These are phyloP conservation scores for Hirsutella minnesotensis DNA, from an alignment of 2,329 filamentous ascomycete genomes.

Conservation along the genomic window DNA sequence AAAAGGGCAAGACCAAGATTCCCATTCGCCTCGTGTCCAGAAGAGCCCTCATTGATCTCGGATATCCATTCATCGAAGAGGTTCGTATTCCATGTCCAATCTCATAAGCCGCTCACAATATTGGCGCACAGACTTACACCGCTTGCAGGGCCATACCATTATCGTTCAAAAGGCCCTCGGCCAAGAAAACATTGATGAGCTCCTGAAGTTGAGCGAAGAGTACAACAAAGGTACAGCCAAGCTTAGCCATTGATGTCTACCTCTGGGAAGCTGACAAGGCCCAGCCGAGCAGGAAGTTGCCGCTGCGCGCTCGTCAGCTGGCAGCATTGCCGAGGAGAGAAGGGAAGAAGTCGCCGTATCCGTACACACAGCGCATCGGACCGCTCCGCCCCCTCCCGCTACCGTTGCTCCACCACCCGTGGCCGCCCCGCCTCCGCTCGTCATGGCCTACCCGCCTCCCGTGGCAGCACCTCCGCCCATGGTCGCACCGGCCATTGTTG, in stretches of 20 bases:
- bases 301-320: conserved; percentile 33
- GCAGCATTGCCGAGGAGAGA: conserved; percentile 36
- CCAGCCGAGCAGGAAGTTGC: conserved; percentile 32
- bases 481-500: conserved; percentile 6
- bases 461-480: conserved; percentile 7
- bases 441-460: conserved; percentile 14
- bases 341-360: conserved; percentile 18
- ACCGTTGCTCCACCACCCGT: conserved; percentile 9
- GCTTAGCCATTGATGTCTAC: neutral
- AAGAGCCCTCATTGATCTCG: conserved; percentile 68
- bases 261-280: neutral
- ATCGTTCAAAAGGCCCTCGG: conserved; percentile 76
- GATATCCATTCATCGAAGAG: conserved; percentile 81
- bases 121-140: neutral
- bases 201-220: conserved; percentile 71
- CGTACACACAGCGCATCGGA: conserved; percentile 17
- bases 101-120: neutral
- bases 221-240: conserved; percentile 55
- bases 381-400: conserved; percentile 14
- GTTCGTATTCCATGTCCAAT: conserved; percentile 38
- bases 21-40: conserved; percentile 70
- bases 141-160: conserved; percentile 61
- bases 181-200: conserved; percentile 82
- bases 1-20: conserved; percentile 83
- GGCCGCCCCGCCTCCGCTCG: conserved; percentile 15